Base-by-base conservation (phyloP, 352 stramenopile genomes). In the Pythium catenulatum region DNA sequence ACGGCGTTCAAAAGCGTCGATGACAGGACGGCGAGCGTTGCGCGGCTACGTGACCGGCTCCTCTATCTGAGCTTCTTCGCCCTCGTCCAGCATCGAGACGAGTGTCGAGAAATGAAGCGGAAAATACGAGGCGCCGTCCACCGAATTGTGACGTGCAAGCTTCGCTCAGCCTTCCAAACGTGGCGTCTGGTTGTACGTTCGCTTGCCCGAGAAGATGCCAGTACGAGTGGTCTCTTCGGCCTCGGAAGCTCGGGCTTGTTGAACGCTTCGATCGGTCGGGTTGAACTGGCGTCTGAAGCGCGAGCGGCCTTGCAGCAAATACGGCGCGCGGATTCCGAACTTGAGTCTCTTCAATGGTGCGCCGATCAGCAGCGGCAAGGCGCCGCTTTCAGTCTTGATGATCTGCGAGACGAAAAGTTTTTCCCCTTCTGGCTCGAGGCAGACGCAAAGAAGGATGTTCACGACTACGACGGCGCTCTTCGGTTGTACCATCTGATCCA, bases 401-500 rank as follows among this genome's bases (percentile, higher is more conserved):
- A 2, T 41, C 43, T 43, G 8, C 37, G 79, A 77, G 83, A 89
- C 39, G 87, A 93, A 23, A 96, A 92, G 46, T 95, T 88, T 34
- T 90, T 88, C n/a, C 56, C 86, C 0, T 89, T 91, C 65, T 61
- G 96, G 58, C 45, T 96, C 9, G 90, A 97, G 88, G 94, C 91
- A 0, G 92, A 96, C 32, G 80, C 93, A 21, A 95, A 93, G 52
- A 92, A 96, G 89, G 86, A 93, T 65, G 48, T 97, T 37, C 81
- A 89, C 52, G 90, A 96, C 17, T 94, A 90, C 27, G 86, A 90
- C 23, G 88, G 85, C 52, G 94, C 93, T 13, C 74, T 90, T 14
- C 78, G 41, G 1, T 80, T 95, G 19, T 97, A 95, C 78, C 80
- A 93, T 2, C 30, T 88, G 59, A 90, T 95, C 1, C 61, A 91